phyloP scores from a whole-genome alignment of 306 rosid genomes.

The Echinosophora koreensis region DNA sequence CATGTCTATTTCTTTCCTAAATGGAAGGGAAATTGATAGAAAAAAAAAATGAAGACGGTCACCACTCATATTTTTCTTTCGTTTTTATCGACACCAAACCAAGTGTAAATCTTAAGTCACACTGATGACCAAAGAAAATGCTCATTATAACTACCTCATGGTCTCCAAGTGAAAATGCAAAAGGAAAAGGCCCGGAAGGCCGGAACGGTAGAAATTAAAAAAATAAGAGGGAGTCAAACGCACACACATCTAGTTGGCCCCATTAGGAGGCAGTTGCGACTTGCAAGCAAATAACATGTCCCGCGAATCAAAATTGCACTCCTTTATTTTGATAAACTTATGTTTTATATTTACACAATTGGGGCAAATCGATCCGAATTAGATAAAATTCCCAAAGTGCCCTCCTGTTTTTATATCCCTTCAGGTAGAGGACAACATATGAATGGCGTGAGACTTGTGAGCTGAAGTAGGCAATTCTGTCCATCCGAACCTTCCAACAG shows the following conservation, averaged over 20 bases:
- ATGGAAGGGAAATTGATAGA: too few relatives aligned
- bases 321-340: background rate
- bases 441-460: conserved; percentile 22
- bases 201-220: too few relatives aligned
- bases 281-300: conserved; percentile 20
- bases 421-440: conserved; percentile 35
- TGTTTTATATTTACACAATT: conserved; percentile 38
- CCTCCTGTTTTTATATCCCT: conserved; percentile 2
- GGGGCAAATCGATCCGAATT: conserved; percentile 39
- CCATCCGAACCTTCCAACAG: conserved; percentile 12
- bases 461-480: conserved; percentile 24
- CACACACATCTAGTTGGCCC: conserved; percentile 4
- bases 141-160: too few relatives aligned
- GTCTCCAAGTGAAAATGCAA: too few relatives aligned
- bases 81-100: too few relatives aligned
- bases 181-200: too few relatives aligned
- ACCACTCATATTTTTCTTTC: too few relatives aligned
- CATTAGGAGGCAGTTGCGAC: conserved; percentile 37
- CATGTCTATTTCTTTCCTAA: too few relatives aligned
- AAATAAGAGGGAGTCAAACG: background rate
- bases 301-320: conserved; percentile 45
- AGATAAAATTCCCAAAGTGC: conserved; percentile 8
- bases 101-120: too few relatives aligned
- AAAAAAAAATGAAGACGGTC: too few relatives aligned
- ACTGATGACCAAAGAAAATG: too few relatives aligned